Evolutionary conservation across 768 basidiomycete genomes (phyloP), one percentile per base, ranked within the genome.

Genomic region (Pisolithus sp.): DNA sequence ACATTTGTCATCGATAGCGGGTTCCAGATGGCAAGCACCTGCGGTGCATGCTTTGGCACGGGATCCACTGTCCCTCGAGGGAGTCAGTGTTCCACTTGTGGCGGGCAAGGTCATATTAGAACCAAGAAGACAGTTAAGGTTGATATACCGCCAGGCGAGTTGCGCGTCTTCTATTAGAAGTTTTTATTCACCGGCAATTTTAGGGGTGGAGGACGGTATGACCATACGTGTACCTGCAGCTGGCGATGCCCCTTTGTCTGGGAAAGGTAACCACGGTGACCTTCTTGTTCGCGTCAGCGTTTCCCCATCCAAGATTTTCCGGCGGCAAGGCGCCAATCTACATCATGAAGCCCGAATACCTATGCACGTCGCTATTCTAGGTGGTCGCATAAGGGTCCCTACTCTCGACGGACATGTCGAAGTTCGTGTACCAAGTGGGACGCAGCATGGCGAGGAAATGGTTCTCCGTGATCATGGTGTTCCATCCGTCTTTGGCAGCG

Each of bases 381-480:
- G 96, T 17, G 96, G 95, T 28, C 81, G 82, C 60, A 86, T 93
- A 42, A 81, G 92, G 28, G 89, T 99, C 24, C 93, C 93, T 23
- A 99, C 96, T 41, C 74, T 98, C 18, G 94, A 98, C 55, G 92
- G 94, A 23, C 91, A 96, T 42, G 93, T 97, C 1, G 93, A 97
- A 52, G 90, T 98, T 40, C 86, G 89, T 57, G 81, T 99, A 39
- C 91, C 93, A 50, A 76, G 77, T 20, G 95, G 96, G 42, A 97
- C 95, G 2, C 96, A 98, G 70, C 93, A 87, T 64, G 94, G 94
- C 17, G 93, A 97, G 72, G 93, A 98, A 68, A 94, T 95, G 82
- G 89, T 96, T 20, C 71, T 99, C 62, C 89, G 87, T 71, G 84
- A 85, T 38, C 82, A 89, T 49, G 96, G 96, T 28, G 83, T 97